Evolutionary conservation across 2,329 filamentous ascomycete genomes (phyloP), one percentile per base, ranked within the genome.

Genomic region (Xylaria arbuscula): DNA sequence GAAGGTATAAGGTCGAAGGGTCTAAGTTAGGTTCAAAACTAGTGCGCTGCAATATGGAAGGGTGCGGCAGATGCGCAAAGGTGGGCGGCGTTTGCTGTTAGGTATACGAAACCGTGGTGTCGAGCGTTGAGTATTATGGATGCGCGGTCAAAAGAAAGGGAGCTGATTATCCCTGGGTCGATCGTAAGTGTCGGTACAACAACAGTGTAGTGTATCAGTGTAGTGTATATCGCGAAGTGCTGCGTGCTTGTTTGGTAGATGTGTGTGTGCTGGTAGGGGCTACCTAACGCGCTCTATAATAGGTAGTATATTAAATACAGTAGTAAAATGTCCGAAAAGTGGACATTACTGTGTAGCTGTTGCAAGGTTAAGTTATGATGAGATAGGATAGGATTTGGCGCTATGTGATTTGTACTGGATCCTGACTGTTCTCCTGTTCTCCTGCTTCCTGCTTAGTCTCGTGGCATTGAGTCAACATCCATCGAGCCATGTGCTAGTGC

Each of bases 131-230:
- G 61, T 17, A 8, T 45, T 56, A 22, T 50, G 47, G 57, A 64
- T 64, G 65, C 65, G 62, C 50, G 54, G 40, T 62, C 38, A 42
- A 70, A 48, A 54, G 24, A 58, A 64, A 64, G 40, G 58, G 47
- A 53, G 54, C 47, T 15, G 61, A 38, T 36, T 61, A 45, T 22
- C 22, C 55, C 17, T 55, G 60, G 15, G 45, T 61, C 24, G 22
- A 45, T 64, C 24, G 60, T 34, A 50, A 28, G 50, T 56, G 36
- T 53, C 34, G 32, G 48, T 42, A 32, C 54, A 59, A 47, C 45
- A 53, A 5, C 32, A 56, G n/a, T 15, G 28, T 24, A 22, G 40
- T 42, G 40, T 17, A 15, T 42, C 10, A 42, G 40, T 45, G 7
- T 15, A 17, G 40, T 45, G n/a, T 17, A 2, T 45, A 17, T 45